These are phyloP conservation scores for Wickerhamomyces chambardii DNA, from an alignment of 805 yeast genomes.

Conservation along the genomic window DNA sequence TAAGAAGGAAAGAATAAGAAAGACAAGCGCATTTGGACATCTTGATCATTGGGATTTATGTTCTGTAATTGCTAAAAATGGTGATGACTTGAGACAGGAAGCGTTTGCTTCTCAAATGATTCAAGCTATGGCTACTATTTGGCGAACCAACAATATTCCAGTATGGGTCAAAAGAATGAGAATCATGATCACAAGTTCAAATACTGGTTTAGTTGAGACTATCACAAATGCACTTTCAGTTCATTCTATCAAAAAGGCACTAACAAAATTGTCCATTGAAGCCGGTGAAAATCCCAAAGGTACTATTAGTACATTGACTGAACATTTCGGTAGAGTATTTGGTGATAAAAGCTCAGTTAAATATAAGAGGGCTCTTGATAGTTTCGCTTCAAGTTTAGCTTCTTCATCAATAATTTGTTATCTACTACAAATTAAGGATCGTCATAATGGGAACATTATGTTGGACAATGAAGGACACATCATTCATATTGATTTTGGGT, in stretches of 20 bases:
- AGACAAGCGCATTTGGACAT: slow-evolving; percentile 75
- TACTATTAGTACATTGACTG: slow-evolving; percentile 60
- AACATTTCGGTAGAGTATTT: slow-evolving; percentile 70
- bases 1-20: slow-evolving; percentile 73
- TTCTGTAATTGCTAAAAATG: slow-evolving; percentile 94
- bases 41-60: slow-evolving; percentile 89
- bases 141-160: slow-evolving; percentile 61
- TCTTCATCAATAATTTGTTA: slow-evolving; percentile 89
- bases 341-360: slow-evolving; percentile 50
- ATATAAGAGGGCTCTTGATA: slow-evolving; percentile 71
- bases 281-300: slow-evolving; percentile 66
- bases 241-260: slow-evolving; percentile 89
- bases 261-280: slow-evolving; percentile 65
- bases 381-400: slow-evolving; percentile 81
- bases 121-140: slow-evolving; percentile 75
- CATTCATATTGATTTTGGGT: slow-evolving; percentile 93
- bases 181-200: slow-evolving; percentile 83
- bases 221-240: slow-evolving; percentile 91
- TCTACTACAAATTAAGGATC: slow-evolving; percentile 84
- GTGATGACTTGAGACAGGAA: slow-evolving; percentile 92
- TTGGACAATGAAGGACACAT: slow-evolving; percentile 93
- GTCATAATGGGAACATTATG: slow-evolving; percentile 98
- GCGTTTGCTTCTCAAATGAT: slow-evolving; percentile 96
- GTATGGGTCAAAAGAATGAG: slow-evolving; percentile 95
- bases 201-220: slow-evolving; percentile 90